Base-by-base conservation (phyloP, 1,284 basidiomycete species). In the Irpex lacteus region DNA sequence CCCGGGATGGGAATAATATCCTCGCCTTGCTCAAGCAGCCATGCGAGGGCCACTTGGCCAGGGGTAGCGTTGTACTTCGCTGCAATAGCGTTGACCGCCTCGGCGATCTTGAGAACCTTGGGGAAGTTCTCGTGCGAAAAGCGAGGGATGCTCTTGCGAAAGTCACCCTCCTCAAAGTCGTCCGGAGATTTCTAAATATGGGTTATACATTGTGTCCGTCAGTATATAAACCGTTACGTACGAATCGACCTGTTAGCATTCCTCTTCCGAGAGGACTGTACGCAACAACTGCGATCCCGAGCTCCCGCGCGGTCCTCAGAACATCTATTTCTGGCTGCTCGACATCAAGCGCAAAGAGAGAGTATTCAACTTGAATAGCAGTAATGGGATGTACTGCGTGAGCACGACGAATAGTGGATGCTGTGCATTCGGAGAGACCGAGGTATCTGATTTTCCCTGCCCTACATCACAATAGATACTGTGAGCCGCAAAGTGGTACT, bases 131-230 rank as follows among this genome's bases (percentile, higher is more conserved):
- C 80, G 19, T 73, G 72, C 36, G 72, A 73, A 68, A 77, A 78
- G 75, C 76, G 76, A 44, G 76, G 79, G 53, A 81, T 66, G 0
- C 15, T 59, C 11, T 69, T 67, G 13, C 82, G 77, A 64, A 80
- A 77, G 68, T 88, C 87, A 36, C 75, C 81, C 37, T 80, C 77
- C 5, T 79, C 78, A 60, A 89, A 81, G 68, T 88, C 85, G 32
- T 80, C 80, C 2, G 75, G 75, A 7, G 77, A 79, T 72, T 78
- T 81, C 81, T 82, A 60, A 50, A 11, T 19, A 56, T 47, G 44
- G 44, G 44, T 47, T n/a, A 47, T 11, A 47, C n/a, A 47, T 13
- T 34, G n/a, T 15, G n/a, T 47, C 11, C n/a, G n/a, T 13, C n/a
- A 47, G 44, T 47, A 47, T 13, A 47, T 47, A n/a, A 47, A 47